These are phyloP conservation scores for Amylocystis lapponica DNA, from an alignment of 768 basidiomycete species.

Conservation along the genomic window DNA sequence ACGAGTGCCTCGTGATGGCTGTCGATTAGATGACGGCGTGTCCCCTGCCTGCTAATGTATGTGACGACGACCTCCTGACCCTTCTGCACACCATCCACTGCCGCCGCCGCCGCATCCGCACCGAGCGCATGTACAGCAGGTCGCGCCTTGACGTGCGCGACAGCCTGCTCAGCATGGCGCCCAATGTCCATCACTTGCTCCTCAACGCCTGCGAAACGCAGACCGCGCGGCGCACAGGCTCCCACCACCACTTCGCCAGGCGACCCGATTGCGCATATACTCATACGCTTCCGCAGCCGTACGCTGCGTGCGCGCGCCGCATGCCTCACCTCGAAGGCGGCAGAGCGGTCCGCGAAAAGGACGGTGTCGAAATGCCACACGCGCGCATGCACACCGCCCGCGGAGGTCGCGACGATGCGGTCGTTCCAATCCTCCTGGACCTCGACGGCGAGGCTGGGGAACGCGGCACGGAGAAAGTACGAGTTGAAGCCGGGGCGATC, in stretches of 20 bases:
- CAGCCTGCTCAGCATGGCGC: constrained; percentile 10
- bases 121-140: no score
- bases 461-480: constrained; percentile 68
- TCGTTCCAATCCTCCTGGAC: constrained; percentile 68
- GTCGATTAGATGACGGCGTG: constrained; percentile 44
- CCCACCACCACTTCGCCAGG: constrained; percentile 64
- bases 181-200: constrained; percentile 26
- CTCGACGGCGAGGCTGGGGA: constrained; percentile 68
- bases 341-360: constrained; percentile 70
- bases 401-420: constrained; percentile 32
- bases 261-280: constrained; percentile 34
- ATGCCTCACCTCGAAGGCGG: constrained; percentile 63
- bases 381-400: constrained; percentile 15
- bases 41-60: constrained; percentile 67
- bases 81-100: constrained; percentile 16
- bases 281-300: constrained; percentile 68
- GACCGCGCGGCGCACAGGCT: constrained; percentile 61
- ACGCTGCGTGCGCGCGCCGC: constrained; percentile 61
- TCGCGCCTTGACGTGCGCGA: constrained; percentile 5
- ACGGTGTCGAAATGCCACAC: constrained; percentile 71
- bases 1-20: constrained; percentile 56
- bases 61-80: constrained; percentile 54
- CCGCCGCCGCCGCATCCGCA: not conserved
- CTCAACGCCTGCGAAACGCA: constrained; percentile 58
- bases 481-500: constrained; percentile 73